Base-by-base conservation (phyloP, 495 filamentous ascomycete species). In the Lepidopterella palustris region DNA sequence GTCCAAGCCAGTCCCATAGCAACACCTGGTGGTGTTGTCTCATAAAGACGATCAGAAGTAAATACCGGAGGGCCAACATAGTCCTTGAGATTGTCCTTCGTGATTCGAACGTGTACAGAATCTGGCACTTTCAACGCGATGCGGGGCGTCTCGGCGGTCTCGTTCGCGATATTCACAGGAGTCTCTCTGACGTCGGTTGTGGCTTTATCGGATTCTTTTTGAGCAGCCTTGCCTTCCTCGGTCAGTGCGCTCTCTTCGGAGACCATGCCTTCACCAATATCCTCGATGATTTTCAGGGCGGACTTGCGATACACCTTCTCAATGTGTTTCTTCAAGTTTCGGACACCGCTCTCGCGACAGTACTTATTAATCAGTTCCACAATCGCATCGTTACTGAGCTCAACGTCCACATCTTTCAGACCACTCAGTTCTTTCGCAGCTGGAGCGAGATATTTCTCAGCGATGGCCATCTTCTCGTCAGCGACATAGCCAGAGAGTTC, bases 1-100 rank as follows among this genome's bases (percentile, higher is more conserved):
- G 95, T 97, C 92, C 92, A 97, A 50, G 95, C 95, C 56, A 99
- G 84, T 62, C 95, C 95, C 95, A 99, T 99, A 35, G 90, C 90
- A 32, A 99, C 95, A 71, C 95, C 95, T n/a, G 93, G 84, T 6
- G 95, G 95, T 57, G 92, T 95, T 39, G 82, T 82, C 67, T 97
- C 95, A 75, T 97, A 99, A 56, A 99, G 80, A 50, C 95, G 84
- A 74, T 99, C 95, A 10, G 92, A 87, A 20, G 90, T 99, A 75
- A 96, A 99, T 32, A 97, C 79, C 2, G 93, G 90, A 1, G 95
- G 92, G 15, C 95, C 95, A 63, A 99, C 95, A 71, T 96, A 99
- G 73, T 99, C 95, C 72, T 95, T 93, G 62, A 99, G 76, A 59
- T 90, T 95, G 40, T 93, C 89, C 73, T 88, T 95, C 71, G 78